Evolutionary conservation across 2,329 filamentous ascomycete genomes (phyloP).

Genomic region (Neonectria magnoliae): DNA sequence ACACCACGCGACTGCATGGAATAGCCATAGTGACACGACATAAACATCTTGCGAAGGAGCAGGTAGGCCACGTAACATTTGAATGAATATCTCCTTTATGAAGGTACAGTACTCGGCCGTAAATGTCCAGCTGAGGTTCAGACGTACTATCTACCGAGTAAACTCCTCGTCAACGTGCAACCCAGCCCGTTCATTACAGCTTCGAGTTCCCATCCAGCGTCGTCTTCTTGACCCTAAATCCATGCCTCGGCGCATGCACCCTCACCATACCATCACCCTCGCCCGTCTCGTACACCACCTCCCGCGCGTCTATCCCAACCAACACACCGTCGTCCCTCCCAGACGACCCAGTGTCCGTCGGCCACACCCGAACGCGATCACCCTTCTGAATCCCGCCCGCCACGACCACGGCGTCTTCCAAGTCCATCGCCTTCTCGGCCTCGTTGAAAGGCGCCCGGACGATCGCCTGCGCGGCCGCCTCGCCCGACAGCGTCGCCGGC

Average conservation of each 20-base stretch:
- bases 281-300: conserved; percentile 67
- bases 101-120: background rate
- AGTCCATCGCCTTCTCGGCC: conserved; percentile 55
- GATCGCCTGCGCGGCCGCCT: conserved; percentile 62
- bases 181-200: conserved; percentile 15
- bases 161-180: background rate
- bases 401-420: conserved; percentile 56
- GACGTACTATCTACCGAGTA: background rate
- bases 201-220: conserved; percentile 7
- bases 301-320: conserved; percentile 59
- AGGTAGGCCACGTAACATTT: background rate
- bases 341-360: conserved; percentile 69
- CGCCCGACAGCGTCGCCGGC: conserved; percentile 59
- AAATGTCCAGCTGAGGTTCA: background rate
- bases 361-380: conserved; percentile 66
- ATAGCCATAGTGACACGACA: background rate
- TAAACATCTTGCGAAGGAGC: background rate
- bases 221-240: conserved; percentile 61
- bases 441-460: conserved; percentile 58
- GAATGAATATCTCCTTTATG: background rate
- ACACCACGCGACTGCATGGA: background rate
- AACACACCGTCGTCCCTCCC: conserved; percentile 68
- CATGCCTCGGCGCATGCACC: conserved; percentile 70
- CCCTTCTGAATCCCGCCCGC: conserved; percentile 63
- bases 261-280: conserved; percentile 56